A percentile compares a stretch with the other conserved stretches of the same genome.
Conservation (phyloP, 192 early-diverging fungal species). For the Gamsiella multidivaricata region DNA sequence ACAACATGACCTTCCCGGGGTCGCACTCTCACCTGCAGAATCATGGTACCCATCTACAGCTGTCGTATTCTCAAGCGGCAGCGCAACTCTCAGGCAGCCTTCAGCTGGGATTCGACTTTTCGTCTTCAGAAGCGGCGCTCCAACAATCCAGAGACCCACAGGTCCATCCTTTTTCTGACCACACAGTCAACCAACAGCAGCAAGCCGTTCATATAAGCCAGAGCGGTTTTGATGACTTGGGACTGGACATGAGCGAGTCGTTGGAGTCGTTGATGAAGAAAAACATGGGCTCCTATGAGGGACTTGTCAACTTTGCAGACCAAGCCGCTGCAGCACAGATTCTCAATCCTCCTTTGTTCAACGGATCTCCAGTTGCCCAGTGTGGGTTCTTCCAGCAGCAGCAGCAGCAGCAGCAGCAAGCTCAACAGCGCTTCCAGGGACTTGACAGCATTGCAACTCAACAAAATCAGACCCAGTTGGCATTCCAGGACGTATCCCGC, state of each 20-base stretch:
- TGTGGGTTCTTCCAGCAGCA: conserved; percentile 20
- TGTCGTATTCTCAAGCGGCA: background rate
- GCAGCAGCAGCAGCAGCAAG: conserved; percentile 8
- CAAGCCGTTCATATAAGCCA: background rate
- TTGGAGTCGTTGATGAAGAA: conserved; percentile 38
- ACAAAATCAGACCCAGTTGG: background rate
- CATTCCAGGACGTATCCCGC: conserved; percentile 5
- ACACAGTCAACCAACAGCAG: conserved; percentile 8
- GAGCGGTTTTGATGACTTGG: conserved; percentile 10
- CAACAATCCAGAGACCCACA: no score
- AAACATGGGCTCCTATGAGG: conserved; percentile 25
- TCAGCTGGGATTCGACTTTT: no score
- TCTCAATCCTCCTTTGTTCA: no score
- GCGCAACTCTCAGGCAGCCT: no score
- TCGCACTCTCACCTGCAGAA: background rate
- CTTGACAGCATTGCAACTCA: background rate
- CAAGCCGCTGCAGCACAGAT: background rate
- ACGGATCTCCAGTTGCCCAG: background rate
- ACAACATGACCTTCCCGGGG: background rate
- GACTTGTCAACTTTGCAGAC: background rate
- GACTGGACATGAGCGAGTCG: conserved; percentile 24
- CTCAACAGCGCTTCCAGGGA: background rate
- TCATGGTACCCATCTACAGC: background rate
- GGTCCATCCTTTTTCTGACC: no score
- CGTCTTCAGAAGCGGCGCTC: no score